phyloP scores from a whole-genome alignment of 163 green algal genomes.

The Scenedesmus sp. region DNA sequence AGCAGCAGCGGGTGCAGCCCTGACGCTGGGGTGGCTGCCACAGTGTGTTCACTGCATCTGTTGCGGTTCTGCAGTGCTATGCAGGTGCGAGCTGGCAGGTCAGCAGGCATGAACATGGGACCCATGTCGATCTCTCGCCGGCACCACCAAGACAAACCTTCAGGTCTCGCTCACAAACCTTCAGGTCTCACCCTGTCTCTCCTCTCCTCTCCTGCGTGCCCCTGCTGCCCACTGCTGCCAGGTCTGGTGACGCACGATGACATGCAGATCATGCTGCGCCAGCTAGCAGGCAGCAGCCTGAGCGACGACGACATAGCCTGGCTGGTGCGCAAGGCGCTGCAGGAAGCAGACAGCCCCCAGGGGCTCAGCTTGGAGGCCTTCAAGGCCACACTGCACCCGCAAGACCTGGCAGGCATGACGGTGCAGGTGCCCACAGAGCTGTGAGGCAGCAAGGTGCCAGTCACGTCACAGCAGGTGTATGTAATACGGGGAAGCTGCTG shows the following conservation, averaged over 20 bases:
- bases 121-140: too few species aligned
- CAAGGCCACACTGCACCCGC: constrained; percentile 49
- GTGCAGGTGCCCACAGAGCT: constrained; percentile 66
- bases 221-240: constrained; percentile 34
- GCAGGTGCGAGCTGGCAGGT: too few species aligned
- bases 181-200: background rate
- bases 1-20: too few species aligned
- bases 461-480: too few species aligned
- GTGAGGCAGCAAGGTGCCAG: constrained; percentile 31
- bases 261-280: constrained; percentile 88
- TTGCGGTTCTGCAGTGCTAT: too few species aligned
- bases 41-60: too few species aligned
- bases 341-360: constrained; percentile 49
- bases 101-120: too few species aligned
- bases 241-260: constrained; percentile 84
- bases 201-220: background rate
- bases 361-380: constrained; percentile 62
- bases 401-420: constrained; percentile 67
- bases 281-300: constrained; percentile 86
- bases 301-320: constrained; percentile 70
- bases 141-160: too few species aligned
- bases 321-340: constrained; percentile 62
- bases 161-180: background rate
- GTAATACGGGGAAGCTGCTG: constrained; percentile 75
- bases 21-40: too few species aligned